phyloP scores from a whole-genome alignment of 345 rosid genomes.

The Gossypium mustelinum region DNA sequence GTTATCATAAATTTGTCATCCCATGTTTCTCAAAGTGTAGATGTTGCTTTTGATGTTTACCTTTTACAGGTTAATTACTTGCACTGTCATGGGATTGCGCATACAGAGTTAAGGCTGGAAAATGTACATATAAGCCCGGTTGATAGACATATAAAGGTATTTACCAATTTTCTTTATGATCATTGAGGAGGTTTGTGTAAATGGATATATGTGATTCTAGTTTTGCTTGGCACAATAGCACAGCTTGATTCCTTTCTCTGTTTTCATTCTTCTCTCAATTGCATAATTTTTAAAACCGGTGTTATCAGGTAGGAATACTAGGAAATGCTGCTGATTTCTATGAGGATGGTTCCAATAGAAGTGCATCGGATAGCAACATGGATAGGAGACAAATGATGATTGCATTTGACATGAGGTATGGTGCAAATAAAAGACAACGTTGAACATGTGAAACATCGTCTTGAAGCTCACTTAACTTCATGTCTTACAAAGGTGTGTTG shows the following conservation, averaged over 20 bases:
- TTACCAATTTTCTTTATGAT: constrained; percentile 12
- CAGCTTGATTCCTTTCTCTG: not conserved
- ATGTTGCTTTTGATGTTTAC: not conserved
- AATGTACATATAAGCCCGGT: constrained; percentile 94
- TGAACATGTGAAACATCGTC: constrained; percentile 7
- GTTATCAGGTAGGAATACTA: constrained; percentile 70
- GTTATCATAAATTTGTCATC: not conserved
- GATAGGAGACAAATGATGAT: constrained; percentile 93
- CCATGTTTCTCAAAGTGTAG: not conserved
- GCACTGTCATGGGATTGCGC: constrained; percentile 97
- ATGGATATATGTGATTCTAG: not conserved
- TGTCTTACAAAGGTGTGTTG: constrained; percentile 61
- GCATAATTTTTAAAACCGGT: constrained; percentile 6
- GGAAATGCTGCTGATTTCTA: constrained; percentile 94
- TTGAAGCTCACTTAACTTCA: constrained; percentile 22
- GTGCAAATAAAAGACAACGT: constrained; percentile 9
- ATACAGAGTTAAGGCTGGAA: constrained; percentile 92
- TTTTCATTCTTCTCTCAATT: not conserved
- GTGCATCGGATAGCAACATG: constrained; percentile 40
- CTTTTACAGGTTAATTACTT: constrained; percentile 80
- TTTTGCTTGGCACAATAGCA: not conserved
- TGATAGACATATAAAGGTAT: constrained; percentile 91
- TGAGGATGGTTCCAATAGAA: constrained; percentile 48
- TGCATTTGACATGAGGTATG: constrained; percentile 93
- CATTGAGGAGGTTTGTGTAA: not conserved